Percentiles rank a stretch among this genome's conserved stretches.
phyloP scores from a whole-genome alignment of 768 basidiomycete genomes.

The Boletus tomentosulus region DNA sequence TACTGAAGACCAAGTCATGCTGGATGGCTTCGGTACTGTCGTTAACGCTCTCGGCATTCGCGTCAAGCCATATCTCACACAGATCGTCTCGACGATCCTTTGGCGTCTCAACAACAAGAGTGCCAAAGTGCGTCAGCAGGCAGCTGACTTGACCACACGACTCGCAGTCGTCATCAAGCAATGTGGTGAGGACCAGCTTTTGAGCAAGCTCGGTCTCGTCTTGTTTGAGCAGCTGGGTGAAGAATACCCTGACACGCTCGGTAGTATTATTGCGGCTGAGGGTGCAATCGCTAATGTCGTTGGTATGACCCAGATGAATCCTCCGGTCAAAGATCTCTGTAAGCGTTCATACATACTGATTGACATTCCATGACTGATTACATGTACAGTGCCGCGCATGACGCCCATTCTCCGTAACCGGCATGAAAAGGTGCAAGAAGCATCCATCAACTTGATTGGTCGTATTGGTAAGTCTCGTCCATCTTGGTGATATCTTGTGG shows the following conservation, averaged over 20 bases:
- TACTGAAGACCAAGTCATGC: slow-evolving; percentile 97
- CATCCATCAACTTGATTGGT: slow-evolving; percentile 98
- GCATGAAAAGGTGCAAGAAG: slow-evolving; percentile 99
- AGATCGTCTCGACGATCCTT: slow-evolving; percentile 97
- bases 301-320: slow-evolving; percentile 99
- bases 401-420: slow-evolving; percentile 98
- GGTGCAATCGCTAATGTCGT: slow-evolving; percentile 99
- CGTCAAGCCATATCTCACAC: slow-evolving; percentile 97
- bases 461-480: slow-evolving; percentile 61
- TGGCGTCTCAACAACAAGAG: slow-evolving; percentile 99
- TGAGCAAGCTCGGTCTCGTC: slow-evolving; percentile 95
- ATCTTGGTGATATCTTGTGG: background rate
- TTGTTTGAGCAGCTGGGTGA: slow-evolving; percentile 98
- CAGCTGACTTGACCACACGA: slow-evolving; percentile 95
- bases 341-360: slow-evolving; percentile 37
- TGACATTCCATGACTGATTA: background rate
- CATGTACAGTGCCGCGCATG: slow-evolving; percentile 85
- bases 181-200: slow-evolving; percentile 92
- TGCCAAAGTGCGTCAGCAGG: slow-evolving; percentile 97
- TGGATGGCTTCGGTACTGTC: slow-evolving; percentile 97
- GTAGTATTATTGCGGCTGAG: slow-evolving; percentile 98
- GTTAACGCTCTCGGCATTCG: slow-evolving; percentile 95
- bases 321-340: slow-evolving; percentile 98
- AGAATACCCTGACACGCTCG: slow-evolving; percentile 98
- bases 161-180: slow-evolving; percentile 98